Evolutionary conservation across 2,329 filamentous ascomycete species (phyloP).

Genomic region (Boeremia exigua): DNA sequence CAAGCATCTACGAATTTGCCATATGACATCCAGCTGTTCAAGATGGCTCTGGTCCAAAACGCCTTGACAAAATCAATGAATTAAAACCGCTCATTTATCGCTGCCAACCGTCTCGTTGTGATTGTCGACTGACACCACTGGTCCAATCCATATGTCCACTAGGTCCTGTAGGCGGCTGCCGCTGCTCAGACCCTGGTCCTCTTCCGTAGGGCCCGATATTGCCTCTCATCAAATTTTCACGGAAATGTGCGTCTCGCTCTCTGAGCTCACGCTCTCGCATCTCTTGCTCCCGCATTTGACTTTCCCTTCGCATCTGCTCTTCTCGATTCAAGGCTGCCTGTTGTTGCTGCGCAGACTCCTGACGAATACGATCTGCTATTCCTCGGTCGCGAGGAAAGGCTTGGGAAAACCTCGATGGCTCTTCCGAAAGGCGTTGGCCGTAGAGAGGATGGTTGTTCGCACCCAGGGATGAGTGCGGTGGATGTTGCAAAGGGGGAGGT

Average conservation of each 20-base stretch:
- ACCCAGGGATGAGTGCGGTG: slow-evolving; percentile 39
- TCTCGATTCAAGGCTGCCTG: slow-evolving; percentile 32
- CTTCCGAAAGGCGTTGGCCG: slow-evolving; percentile 37
- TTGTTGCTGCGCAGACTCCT: slow-evolving; percentile 39
- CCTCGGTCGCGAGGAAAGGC: slow-evolving; percentile 33
- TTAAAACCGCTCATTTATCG: slow-evolving; percentile 1
- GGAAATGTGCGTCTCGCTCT: slow-evolving; percentile 28
- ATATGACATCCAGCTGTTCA: background rate
- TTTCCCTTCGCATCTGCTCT: slow-evolving; percentile 30
- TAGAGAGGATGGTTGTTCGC: slow-evolving; percentile 35
- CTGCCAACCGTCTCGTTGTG: slow-evolving; percentile 27
- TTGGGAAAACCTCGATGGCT: slow-evolving; percentile 32
- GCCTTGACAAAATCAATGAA: background rate
- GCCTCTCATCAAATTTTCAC: slow-evolving; percentile 27
- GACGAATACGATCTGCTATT: slow-evolving; percentile 38
- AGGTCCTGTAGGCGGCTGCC: slow-evolving; percentile 14
- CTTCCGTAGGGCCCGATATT: slow-evolving; percentile 27
- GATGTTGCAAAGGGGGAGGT: slow-evolving; percentile 39
- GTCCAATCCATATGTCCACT: slow-evolving; percentile 30
- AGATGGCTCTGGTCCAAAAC: background rate
- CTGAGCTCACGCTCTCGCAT: slow-evolving; percentile 29
- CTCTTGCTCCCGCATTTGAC: slow-evolving; percentile 30
- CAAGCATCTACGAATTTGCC: background rate
- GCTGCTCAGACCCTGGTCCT: slow-evolving; percentile 20
- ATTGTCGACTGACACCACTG: slow-evolving; percentile 23